Conservation (phyloP, 371 early-diverging fungal genomes). For the Apophysomyces trapeziformis region DNA sequence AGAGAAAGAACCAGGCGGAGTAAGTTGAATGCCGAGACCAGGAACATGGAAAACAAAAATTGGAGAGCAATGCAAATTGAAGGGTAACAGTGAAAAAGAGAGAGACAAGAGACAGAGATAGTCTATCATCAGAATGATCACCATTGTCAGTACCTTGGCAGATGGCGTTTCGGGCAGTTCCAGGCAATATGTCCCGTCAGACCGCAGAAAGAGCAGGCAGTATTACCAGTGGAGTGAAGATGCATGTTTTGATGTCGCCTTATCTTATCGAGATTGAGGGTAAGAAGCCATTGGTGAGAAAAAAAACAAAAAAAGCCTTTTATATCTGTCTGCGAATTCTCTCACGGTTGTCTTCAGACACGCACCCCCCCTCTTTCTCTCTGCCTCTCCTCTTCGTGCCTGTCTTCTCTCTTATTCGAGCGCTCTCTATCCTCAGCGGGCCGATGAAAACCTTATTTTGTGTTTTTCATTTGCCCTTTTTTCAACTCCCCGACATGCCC, state of each 20-base stretch:
- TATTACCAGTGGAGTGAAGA: background rate
- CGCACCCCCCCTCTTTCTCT: no score
- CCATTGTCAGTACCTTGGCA: conserved; percentile 29
- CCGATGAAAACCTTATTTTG: conserved; percentile 4
- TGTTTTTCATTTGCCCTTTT: conserved; percentile 11
- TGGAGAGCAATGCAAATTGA: background rate
- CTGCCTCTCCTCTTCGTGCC: no score
- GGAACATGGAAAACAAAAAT: background rate
- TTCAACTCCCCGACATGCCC: background rate
- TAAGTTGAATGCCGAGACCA: no score
- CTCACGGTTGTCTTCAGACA: conserved; percentile 1
- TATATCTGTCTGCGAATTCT: conserved; percentile 2
- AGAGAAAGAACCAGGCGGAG: no score
- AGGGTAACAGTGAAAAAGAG: background rate
- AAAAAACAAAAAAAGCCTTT: background rate
- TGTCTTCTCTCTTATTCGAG: background rate
- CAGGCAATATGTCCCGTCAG: conserved; percentile 42
- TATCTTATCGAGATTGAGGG: conserved; percentile 16
- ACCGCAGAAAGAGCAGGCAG: conserved; percentile 45
- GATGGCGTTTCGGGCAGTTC: conserved; percentile 53
- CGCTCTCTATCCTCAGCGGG: background rate
- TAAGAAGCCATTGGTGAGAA: background rate
- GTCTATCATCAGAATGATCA: no score
- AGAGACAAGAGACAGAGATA: background rate
- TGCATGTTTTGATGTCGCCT: conserved; percentile 6